A percentile compares a stretch with the other conserved stretches of the same genome.
Evolutionary conservation across 306 rosid genomes (phyloP).

Genomic region (Malus sieversii): DNA sequence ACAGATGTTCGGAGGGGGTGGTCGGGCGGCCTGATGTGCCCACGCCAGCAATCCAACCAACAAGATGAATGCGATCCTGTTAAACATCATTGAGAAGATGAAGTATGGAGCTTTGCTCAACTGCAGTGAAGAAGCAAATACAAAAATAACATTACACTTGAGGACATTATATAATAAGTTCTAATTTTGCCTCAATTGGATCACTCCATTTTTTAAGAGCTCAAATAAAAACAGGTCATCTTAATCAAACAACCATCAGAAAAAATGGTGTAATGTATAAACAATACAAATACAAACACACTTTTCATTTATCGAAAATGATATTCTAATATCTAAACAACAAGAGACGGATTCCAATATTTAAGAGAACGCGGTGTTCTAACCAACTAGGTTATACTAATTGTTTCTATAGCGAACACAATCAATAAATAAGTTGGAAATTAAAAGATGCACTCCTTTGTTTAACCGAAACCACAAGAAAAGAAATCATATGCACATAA

Average conservation of each 20-base stretch:
- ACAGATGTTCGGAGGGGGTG: conserved; percentile 35
- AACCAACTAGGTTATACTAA: too few relatives aligned
- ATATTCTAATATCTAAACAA: too few relatives aligned
- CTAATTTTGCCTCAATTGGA: background rate
- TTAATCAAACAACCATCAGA: background rate
- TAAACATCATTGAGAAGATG: conserved; percentile 7
- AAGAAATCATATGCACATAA: too few relatives aligned
- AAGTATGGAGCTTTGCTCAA: background rate
- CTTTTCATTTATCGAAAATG: too few relatives aligned
- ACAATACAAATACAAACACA: background rate
- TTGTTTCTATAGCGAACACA: too few relatives aligned
- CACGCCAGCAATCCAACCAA: conserved; percentile 28
- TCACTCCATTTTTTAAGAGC: background rate
- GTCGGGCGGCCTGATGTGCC: conserved; percentile 19
- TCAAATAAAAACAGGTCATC: background rate
- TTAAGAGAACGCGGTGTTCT: too few relatives aligned
- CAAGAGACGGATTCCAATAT: too few relatives aligned
- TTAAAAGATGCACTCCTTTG: too few relatives aligned
- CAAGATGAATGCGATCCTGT: background rate
- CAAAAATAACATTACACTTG: background rate
- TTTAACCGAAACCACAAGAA: too few relatives aligned
- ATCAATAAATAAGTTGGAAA: too few relatives aligned
- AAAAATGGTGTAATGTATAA: background rate
- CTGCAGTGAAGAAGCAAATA: background rate
- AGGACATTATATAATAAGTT: background rate